These are phyloP conservation scores for Perkinsela sp. DNA, from an alignment of 208 protist species.

Conservation along the genomic window DNA sequence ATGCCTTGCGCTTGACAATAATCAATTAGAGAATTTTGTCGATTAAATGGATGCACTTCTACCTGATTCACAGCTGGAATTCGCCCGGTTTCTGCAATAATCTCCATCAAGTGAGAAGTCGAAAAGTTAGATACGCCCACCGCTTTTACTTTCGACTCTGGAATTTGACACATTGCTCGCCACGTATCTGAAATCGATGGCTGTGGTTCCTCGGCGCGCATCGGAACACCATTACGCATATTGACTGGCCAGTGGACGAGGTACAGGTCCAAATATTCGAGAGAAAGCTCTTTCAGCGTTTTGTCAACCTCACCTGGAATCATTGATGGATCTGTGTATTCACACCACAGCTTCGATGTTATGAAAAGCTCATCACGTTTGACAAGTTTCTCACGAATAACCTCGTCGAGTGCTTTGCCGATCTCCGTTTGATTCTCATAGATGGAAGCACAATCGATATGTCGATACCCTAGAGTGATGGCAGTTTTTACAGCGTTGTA, in stretches of 20 bases:
- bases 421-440: constrained; percentile 63
- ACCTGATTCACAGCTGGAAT: constrained; percentile 55
- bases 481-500: constrained; percentile 17
- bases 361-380: constrained; percentile 54
- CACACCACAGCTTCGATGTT: constrained; percentile 55
- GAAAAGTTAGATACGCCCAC: constrained; percentile 66
- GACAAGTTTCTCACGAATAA: constrained; percentile 15
- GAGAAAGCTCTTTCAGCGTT: constrained; percentile 21
- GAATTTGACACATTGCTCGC: constrained; percentile 44
- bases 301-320: constrained; percentile 20
- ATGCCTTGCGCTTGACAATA: constrained; percentile 29
- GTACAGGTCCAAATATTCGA: constrained; percentile 76
- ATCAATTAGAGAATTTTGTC: constrained; percentile 16
- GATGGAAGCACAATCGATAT: constrained; percentile 44
- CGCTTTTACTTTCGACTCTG: constrained; percentile 27
- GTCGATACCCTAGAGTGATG: constrained; percentile 30
- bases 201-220: constrained; percentile 9
- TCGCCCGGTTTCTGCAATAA: constrained; percentile 21
- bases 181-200: constrained; percentile 28
- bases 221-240: constrained; percentile 14
- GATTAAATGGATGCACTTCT: constrained; percentile 41
- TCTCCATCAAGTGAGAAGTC: constrained; percentile 12
- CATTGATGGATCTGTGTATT: constrained; percentile 14
- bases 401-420: constrained; percentile 14
- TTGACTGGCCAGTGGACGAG: constrained; percentile 75